Percentiles rank a stretch among this genome's conserved stretches.
Evolutionary conservation across 2,329 filamentous ascomycete species (phyloP).

Genomic region (Cadophora malorum): DNA sequence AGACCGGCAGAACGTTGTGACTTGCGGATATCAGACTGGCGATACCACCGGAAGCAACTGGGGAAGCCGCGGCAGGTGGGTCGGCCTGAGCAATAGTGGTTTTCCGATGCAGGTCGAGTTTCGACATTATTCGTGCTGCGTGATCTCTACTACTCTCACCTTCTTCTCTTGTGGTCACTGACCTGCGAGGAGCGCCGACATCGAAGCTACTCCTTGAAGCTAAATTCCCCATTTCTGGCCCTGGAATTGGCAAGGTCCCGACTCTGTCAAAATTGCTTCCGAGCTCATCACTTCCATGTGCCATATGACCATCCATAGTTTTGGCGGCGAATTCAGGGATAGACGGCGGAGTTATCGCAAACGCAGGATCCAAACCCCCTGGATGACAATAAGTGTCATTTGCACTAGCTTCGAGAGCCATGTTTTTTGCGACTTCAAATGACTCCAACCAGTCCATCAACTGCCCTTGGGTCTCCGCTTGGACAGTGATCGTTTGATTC

Average conservation of each 20-base stretch:
- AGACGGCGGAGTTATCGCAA: slow-evolving; percentile 87
- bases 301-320: slow-evolving; percentile 67
- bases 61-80: slow-evolving; percentile 48
- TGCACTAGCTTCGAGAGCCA: slow-evolving; percentile 79
- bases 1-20: slow-evolving; percentile 76
- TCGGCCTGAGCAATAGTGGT: slow-evolving; percentile 57
- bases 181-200: slow-evolving; percentile 55
- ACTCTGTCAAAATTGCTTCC: slow-evolving; percentile 59
- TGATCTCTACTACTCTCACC: slow-evolving; percentile 80
- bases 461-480: slow-evolving; percentile 90
- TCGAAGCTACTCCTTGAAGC: slow-evolving; percentile 75
- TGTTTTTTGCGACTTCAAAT: slow-evolving; percentile 93
- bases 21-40: slow-evolving; percentile 86
- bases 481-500: slow-evolving; percentile 84
- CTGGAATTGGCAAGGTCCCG: slow-evolving; percentile 70
- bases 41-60: slow-evolving; percentile 68
- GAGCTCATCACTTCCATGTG: slow-evolving; percentile 54
- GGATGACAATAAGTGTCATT: slow-evolving; percentile 49
- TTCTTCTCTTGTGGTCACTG: slow-evolving; percentile 68
- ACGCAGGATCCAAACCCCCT: slow-evolving; percentile 73
- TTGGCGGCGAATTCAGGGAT: slow-evolving; percentile 92
- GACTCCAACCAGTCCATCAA: slow-evolving; percentile 94
- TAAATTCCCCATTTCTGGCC: slow-evolving; percentile 54
- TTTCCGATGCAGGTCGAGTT: slow-evolving; percentile 87
- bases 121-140: slow-evolving; percentile 88